phyloP scores from a whole-genome alignment of 345 rosid species.

The Moricandia arvensis region DNA sequence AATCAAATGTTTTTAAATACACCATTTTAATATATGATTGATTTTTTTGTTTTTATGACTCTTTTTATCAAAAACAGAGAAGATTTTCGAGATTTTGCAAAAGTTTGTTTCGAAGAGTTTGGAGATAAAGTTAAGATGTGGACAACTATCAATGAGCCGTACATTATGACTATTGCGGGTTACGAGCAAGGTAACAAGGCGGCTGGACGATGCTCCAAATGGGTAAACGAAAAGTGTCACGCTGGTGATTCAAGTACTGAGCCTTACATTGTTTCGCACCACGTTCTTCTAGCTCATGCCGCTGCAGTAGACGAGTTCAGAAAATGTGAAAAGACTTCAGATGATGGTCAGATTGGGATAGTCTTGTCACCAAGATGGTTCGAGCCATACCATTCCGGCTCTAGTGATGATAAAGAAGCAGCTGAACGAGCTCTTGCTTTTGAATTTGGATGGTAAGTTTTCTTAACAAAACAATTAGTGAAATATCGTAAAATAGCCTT shows the following conservation, averaged over 20 bases:
- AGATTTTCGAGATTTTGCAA: slow-evolving; percentile 47
- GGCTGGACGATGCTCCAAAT: slow-evolving; percentile 42
- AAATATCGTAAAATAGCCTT: too few species aligned
- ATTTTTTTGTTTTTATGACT: neutral
- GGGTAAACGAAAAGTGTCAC: slow-evolving; percentile 30
- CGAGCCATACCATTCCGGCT: slow-evolving; percentile 30
- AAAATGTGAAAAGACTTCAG: slow-evolving; percentile 19
- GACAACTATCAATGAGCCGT: slow-evolving; percentile 54
- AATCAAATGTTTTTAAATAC: neutral
- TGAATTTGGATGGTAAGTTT: slow-evolving; percentile 34
- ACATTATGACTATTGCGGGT: slow-evolving; percentile 31
- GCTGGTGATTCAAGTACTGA: slow-evolving; percentile 40
- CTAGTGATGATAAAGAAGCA: slow-evolving; percentile 31
- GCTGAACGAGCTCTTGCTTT: slow-evolving; percentile 31
- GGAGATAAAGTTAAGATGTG: slow-evolving; percentile 57
- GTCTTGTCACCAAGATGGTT: slow-evolving; percentile 40
- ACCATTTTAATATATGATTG: neutral
- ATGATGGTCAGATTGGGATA: slow-evolving; percentile 36
- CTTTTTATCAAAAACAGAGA: slow-evolving; percentile 23
- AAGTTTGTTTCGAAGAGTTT: slow-evolving; percentile 43
- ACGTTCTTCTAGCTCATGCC: slow-evolving; percentile 43
- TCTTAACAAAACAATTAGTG: neutral
- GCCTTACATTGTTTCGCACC: slow-evolving; percentile 39
- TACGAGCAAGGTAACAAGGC: slow-evolving; percentile 39
- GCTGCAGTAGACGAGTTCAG: slow-evolving; percentile 40